A percentile compares a stretch with the other conserved stretches of the same genome.
These are phyloP conservation scores for Phytophthora boehmeriae DNA, from an alignment of 352 stramenopile genomes.

Conservation along the genomic window DNA sequence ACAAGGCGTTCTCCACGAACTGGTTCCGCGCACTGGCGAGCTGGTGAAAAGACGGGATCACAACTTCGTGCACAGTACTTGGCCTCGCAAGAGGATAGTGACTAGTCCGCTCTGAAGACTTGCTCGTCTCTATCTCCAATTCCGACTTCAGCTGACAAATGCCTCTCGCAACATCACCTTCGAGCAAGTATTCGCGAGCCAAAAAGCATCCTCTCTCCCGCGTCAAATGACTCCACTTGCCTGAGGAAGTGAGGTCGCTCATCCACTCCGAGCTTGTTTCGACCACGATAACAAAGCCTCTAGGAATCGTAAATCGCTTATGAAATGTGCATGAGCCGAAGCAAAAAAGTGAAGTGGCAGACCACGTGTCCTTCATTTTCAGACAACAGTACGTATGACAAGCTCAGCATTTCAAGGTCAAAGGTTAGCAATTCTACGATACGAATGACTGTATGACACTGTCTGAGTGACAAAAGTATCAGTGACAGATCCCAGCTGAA, in stretches of 20 bases:
- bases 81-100: not conserved
- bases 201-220: constrained; percentile 8
- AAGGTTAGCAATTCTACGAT: no score
- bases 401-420: no score
- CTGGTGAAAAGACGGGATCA: constrained; percentile 15
- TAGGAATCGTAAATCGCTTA: constrained; percentile 6
- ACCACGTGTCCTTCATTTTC: no score
- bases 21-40: constrained; percentile 10
- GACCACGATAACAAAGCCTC: constrained; percentile 2
- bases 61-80: not conserved
- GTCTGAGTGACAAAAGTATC: no score
- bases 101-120: not conserved
- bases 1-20: constrained; percentile 16
- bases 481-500: no score
- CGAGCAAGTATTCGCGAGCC: constrained; percentile 3
- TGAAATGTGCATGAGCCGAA: constrained; percentile 7
- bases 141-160: constrained; percentile 6
- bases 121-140: constrained; percentile 5
- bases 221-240: constrained; percentile 4
- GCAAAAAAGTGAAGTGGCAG: no score
- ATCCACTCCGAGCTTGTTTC: constrained; percentile 9
- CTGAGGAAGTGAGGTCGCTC: not conserved
- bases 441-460: no score
- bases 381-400: no score
- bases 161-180: not conserved